phyloP scores from a whole-genome alignment of 257 asterid genomes.

The Euphrasia confusa region DNA sequence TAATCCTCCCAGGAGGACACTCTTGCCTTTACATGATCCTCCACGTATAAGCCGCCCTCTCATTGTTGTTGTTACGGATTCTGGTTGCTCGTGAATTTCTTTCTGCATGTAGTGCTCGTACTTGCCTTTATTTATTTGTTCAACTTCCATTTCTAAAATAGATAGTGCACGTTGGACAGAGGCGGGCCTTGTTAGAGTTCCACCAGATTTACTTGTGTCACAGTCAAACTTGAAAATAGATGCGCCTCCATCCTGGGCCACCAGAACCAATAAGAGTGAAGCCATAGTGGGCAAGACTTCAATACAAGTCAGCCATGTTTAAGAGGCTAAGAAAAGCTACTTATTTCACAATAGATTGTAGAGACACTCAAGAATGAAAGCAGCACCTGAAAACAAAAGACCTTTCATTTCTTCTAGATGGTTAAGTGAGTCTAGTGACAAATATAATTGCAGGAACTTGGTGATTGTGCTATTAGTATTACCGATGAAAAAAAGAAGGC shows the following conservation, averaged over 20 bases:
- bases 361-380: background rate
- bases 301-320: constrained; percentile 6
- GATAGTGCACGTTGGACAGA: constrained; percentile 95
- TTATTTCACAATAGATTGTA: background rate
- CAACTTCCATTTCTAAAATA: constrained; percentile 93
- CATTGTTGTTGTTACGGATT: constrained; percentile 91
- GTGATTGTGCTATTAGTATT: no score
- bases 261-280: constrained; percentile 20
- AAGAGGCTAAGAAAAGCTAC: constrained; percentile 16
- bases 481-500: no score
- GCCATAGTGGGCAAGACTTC: constrained; percentile 11
- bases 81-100: constrained; percentile 97
- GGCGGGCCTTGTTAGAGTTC: constrained; percentile 60
- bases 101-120: constrained; percentile 98
- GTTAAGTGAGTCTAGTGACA: background rate
- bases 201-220: constrained; percentile 44
- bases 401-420: constrained; percentile 10
- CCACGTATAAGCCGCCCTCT: constrained; percentile 95
- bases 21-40: constrained; percentile 81
- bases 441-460: no score
- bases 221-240: constrained; percentile 77
- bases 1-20: constrained; percentile 92
- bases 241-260: constrained; percentile 79
- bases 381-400: constrained; percentile 7
- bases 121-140: constrained; percentile 92